Percentiles rank a stretch among this genome's conserved stretches.
Evolutionary conservation across 1,139 yeast genomes (phyloP).

Genomic region (Ashbya aceris): DNA sequence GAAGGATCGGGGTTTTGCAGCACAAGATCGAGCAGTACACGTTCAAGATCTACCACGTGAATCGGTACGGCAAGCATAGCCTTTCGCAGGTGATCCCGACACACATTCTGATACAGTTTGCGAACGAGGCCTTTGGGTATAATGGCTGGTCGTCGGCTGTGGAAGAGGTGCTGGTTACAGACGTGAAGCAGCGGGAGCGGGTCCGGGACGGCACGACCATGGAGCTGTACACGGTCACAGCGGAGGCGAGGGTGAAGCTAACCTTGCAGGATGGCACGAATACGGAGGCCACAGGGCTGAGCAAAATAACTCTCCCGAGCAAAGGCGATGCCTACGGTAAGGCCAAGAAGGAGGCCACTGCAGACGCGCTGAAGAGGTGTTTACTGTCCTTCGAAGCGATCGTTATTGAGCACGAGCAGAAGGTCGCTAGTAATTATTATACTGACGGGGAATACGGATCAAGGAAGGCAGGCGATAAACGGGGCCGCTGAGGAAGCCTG

Average conservation of each 20-base stretch:
- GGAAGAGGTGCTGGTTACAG: constrained; percentile 11
- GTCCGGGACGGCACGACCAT: constrained; percentile 5
- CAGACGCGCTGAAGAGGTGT: constrained; percentile 25
- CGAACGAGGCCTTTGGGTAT: constrained; percentile 28
- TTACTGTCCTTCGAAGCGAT: constrained; percentile 24
- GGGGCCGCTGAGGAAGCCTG: background rate
- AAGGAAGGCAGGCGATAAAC: constrained; percentile 4
- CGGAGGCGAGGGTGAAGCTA: constrained; percentile 25
- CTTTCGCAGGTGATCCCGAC: constrained; percentile 25
- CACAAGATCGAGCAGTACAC: constrained; percentile 23
- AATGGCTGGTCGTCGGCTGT: constrained; percentile 29
- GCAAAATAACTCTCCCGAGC: constrained; percentile 18
- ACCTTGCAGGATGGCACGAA: constrained; percentile 28
- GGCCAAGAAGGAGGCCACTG: constrained; percentile 27
- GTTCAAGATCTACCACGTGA: constrained; percentile 21
- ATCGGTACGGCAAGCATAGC: constrained; percentile 24
- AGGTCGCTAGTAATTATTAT: constrained; percentile 24
- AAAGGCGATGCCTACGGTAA: constrained; percentile 24
- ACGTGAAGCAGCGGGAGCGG: constrained; percentile 2
- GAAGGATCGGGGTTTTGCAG: constrained; percentile 22
- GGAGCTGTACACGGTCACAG: constrained; percentile 17
- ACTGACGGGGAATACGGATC: constrained; percentile 25
- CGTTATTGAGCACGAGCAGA: constrained; percentile 21
- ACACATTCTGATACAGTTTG: constrained; percentile 23
- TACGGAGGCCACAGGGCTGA: constrained; percentile 22